These are phyloP conservation scores for Dactylellina drechsleri DNA, from an alignment of 2,329 filamentous ascomycete species.

Conservation along the genomic window DNA sequence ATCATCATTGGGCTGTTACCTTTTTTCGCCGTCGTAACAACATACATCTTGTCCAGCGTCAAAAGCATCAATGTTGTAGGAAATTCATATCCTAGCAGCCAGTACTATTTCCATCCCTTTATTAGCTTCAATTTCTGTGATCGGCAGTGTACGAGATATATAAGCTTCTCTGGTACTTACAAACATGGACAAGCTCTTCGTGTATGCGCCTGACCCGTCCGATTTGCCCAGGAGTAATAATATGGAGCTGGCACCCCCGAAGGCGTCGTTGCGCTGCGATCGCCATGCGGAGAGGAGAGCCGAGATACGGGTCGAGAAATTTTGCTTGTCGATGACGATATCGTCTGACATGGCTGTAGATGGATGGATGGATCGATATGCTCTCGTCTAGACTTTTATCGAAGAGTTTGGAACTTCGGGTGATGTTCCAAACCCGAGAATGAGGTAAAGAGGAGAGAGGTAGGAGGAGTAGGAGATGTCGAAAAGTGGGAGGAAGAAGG, in stretches of 20 bases:
- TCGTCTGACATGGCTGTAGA: conserved; percentile 71
- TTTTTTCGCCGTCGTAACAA: conserved; percentile 97
- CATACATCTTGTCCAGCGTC: conserved; percentile 85
- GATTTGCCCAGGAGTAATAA: conserved; percentile 94
- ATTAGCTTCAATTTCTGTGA: too few relatives aligned
- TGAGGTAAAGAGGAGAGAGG: background rate
- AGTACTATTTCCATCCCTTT: conserved; percentile 73
- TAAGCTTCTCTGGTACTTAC: conserved; percentile 67
- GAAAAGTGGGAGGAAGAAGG: conserved; percentile 15
- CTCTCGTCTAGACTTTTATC: conserved; percentile 3
- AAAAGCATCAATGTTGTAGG: conserved; percentile 94
- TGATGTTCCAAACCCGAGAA: too few relatives aligned
- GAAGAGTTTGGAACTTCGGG: background rate
- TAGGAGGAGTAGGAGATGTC: conserved; percentile 8
- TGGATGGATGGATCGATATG: background rate
- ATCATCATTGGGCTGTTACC: conserved; percentile 67
- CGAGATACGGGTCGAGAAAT: conserved; percentile 92
- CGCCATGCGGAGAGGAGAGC: conserved; percentile 93
- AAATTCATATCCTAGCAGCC: conserved; percentile 98
- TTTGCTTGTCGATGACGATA: conserved; percentile 93
- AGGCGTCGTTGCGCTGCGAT: conserved; percentile 87
- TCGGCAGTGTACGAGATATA: too few relatives aligned
- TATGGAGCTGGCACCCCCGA: conserved; percentile 86
- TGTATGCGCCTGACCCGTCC: conserved; percentile 79
- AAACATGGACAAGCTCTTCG: conserved; percentile 97